Evolutionary conservation across 2,329 filamentous ascomycete species (phyloP), one percentile per base, ranked within the genome.

Genomic region (Tricladium varicosporioides): DNA sequence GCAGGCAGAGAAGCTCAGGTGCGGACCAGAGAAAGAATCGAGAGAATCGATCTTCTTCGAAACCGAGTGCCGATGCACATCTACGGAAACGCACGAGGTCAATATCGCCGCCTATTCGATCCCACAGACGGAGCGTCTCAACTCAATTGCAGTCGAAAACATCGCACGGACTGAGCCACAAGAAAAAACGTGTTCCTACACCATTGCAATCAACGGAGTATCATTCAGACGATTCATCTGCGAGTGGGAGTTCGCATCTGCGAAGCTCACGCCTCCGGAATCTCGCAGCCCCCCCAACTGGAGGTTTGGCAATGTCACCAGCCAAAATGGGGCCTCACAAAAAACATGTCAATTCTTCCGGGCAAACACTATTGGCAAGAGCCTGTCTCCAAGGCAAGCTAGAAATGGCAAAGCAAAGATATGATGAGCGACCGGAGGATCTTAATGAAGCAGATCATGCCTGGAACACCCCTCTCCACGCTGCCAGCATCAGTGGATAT

Each of bases 391-490:
- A 87, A 65, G 91, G 92, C 51, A 91, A 95, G 69, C 82, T 94
- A 54, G 89, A 93, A 1, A 78, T 80, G 9, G 92, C 91, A 14
- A 92, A 89, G 70, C 81, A 84, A 47, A 58, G 65, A 84, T 89
- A 61, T 32, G 78, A 82, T 8, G 90, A 95, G 69, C 84, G 92
- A 16, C 92, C 91, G 0, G 90, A 95, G 60, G 92, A 97, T 72
- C 74, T 97, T 53, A 90, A 99, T 65, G 83, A 92, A 57, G 85
- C 90, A 19, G 94, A 99, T 69, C 95, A 96, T 70, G 94, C 94
- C 13, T 91, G 91, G n/a, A 97, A 97, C 68, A 95, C 93, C 1
- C 94, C 94, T 19, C 78, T 99, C 33, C 94, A 99, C 72, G 94
- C 96, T 63, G 93, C 94, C 33, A 86, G 92, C 32, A 80, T 99